Percentiles rank a stretch among this genome's conserved stretches.
These are phyloP conservation scores for Puccinia horiana DNA, from an alignment of 1,284 basidiomycete species.

Conservation along the genomic window DNA sequence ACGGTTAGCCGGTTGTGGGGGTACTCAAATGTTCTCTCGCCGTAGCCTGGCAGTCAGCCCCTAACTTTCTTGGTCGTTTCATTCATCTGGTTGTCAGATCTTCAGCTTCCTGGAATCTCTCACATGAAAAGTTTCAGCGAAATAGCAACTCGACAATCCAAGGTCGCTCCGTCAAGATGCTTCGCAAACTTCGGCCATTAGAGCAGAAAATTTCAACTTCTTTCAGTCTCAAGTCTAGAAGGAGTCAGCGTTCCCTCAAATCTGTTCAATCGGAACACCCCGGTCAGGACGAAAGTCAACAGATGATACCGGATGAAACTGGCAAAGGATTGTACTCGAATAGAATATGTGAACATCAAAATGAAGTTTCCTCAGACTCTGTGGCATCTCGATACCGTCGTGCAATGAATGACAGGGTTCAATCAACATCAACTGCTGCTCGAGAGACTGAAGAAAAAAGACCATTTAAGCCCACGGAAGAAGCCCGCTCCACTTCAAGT, in stretches of 20 bases:
- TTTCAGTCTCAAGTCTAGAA: neutral
- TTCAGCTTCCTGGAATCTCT: neutral
- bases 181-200: conserved; percentile 8
- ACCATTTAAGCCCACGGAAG: neutral
- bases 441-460: neutral
- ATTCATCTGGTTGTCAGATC: neutral
- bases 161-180: neutral
- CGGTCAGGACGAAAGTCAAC: conserved; percentile 7
- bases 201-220: conserved; percentile 20
- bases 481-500: neutral
- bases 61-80: neutral
- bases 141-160: neutral
- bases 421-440: neutral
- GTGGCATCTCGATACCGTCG: conserved; percentile 17
- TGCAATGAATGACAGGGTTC: conserved; percentile 12
- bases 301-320: neutral
- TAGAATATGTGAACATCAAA: neutral
- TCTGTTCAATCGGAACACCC: neutral
- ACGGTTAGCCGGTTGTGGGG: neutral
- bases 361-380: neutral
- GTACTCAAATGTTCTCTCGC: neutral
- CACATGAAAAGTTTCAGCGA: neutral
- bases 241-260: neutral
- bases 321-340: neutral
- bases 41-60: neutral